A percentile compares a stretch with the other conserved stretches of the same genome.
Conservation (phyloP, 495 filamentous ascomycete species). For the Rostrohypoxylon terebratum region DNA sequence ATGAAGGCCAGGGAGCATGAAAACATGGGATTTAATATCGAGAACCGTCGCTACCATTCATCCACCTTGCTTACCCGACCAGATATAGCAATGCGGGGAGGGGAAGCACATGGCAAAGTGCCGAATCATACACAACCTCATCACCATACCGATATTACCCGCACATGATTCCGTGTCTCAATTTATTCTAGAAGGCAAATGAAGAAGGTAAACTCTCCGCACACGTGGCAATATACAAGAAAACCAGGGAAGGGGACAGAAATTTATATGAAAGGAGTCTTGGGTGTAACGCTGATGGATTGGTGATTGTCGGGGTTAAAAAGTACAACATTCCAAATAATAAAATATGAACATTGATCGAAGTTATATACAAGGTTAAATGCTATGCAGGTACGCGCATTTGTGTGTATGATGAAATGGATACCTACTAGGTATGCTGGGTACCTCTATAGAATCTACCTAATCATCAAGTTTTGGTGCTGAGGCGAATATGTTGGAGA, state of each 20-base stretch:
- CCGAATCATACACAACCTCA: conserved; percentile 25
- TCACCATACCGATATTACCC: conserved; percentile 23
- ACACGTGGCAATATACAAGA: conserved; percentile 33
- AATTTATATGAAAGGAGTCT: not conserved
- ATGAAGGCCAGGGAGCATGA: conserved; percentile 15
- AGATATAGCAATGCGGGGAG: conserved; percentile 29
- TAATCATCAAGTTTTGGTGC: no score
- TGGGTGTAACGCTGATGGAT: not conserved
- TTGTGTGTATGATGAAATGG: not conserved
- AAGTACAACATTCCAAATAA: no score
- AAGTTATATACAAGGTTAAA: no score
- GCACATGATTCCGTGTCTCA: conserved; percentile 17
- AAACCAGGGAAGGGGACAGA: not conserved
- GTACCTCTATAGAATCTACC: no score
- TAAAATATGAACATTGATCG: no score
- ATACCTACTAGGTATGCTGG: no score
- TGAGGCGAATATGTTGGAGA: not conserved
- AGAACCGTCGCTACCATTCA: conserved; percentile 25
- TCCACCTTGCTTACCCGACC: conserved; percentile 38
- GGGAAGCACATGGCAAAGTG: conserved; percentile 34
- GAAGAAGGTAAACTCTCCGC: conserved; percentile 20
- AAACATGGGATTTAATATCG: conserved; percentile 18
- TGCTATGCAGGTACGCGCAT: not conserved
- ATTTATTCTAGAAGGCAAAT: conserved; percentile 22
- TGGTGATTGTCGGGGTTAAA: not conserved